Evolutionary conservation across 1,284 basidiomycete genomes (phyloP).

Genomic region (Cryptococcus sp.): DNA sequence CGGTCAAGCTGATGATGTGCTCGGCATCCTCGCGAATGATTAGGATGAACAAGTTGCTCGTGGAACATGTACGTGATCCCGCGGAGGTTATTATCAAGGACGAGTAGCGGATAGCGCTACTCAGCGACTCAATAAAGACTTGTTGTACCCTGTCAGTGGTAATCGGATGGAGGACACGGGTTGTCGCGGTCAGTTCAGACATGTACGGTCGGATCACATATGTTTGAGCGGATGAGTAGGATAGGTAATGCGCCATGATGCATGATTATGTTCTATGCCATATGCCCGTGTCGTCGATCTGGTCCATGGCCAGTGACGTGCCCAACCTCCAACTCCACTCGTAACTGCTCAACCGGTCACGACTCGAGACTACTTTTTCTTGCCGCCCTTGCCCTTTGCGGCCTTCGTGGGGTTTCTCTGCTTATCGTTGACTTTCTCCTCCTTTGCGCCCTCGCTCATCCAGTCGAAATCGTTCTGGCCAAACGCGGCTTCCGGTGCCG

Average conservation of each 20-base stretch:
- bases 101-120: not conserved
- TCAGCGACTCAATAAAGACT: no score
- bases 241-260: no score
- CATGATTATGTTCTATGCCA: no score
- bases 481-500: conserved; percentile 25
- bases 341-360: no score
- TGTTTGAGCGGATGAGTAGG: no score
- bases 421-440: conserved; percentile 45
- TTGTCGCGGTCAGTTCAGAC: no score
- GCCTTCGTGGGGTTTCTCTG: conserved; percentile 34
- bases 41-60: conserved; percentile 54
- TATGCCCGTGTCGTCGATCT: no score
- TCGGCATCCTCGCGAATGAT: not conserved
- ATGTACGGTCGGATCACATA: no score
- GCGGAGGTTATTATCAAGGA: conserved; percentile 34
- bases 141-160: no score
- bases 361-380: conserved; percentile 27
- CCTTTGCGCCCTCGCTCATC: conserved; percentile 53
- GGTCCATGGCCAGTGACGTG: no score
- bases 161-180: no score
- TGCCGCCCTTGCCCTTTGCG: conserved; percentile 36
- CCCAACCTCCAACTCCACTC: no score
- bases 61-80: conserved; percentile 43
- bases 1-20: not conserved
- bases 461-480: conserved; percentile 46